phyloP scores from a whole-genome alignment of 2,329 filamentous ascomycete genomes.

The Neophaeococcomyces mojaviensis region DNA sequence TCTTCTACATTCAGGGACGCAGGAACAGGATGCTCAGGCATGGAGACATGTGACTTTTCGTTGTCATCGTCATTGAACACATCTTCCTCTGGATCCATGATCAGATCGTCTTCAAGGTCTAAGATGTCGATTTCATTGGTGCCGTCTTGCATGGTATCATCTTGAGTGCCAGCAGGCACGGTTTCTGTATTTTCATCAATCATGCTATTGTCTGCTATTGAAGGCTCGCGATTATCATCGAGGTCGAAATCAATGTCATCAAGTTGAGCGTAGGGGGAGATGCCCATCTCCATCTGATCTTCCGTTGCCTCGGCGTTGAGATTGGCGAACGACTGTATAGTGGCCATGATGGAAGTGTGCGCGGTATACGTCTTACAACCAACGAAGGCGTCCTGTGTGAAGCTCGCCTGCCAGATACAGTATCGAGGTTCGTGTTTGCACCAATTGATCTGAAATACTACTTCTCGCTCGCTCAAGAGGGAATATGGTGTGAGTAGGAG shows the following conservation, averaged over 20 bases:
- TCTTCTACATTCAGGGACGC: background rate
- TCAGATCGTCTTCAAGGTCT: constrained; percentile 1
- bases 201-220: constrained; percentile 20
- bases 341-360: background rate
- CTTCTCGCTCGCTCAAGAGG: no score
- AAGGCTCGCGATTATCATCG: constrained; percentile 18
- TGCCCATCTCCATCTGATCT: constrained; percentile 22
- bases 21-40: background rate
- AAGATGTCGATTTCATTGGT: constrained; percentile 5
- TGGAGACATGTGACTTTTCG: background rate
- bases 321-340: constrained; percentile 2
- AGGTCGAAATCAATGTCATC: constrained; percentile 24
- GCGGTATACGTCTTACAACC: background rate
- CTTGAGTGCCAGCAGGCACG: constrained; percentile 12
- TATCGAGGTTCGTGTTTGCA: background rate
- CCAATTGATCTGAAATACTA: no score
- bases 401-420: background rate
- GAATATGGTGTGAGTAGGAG: no score
- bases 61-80: background rate
- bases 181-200: constrained; percentile 23
- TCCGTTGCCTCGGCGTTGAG: constrained; percentile 9
- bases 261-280: constrained; percentile 18
- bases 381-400: background rate
- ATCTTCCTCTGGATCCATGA: background rate
- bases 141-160: constrained; percentile 21